Percentiles rank a stretch among this genome's conserved stretches.
These are phyloP conservation scores for Nyssa sinensis DNA, from an alignment of 148 eudicot species.

Conservation along the genomic window DNA sequence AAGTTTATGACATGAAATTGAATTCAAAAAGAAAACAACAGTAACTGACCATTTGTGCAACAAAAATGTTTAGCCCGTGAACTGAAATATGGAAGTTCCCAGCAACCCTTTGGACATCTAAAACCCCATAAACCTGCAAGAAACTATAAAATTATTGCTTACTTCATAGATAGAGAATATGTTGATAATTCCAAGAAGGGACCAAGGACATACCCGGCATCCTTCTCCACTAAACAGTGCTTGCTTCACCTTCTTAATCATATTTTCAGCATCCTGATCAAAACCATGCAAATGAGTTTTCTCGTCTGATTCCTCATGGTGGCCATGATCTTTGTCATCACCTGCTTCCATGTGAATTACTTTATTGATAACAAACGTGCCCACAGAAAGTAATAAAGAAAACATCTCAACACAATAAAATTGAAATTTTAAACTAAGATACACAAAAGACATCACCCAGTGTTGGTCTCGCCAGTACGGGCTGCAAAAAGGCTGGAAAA, in stretches of 20 bases:
- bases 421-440: not conserved
- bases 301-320: conserved; percentile 47
- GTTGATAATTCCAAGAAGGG: not conserved
- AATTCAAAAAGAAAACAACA: not conserved
- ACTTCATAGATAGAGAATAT: conserved; percentile 1
- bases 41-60: conserved; percentile 87
- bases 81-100: conserved; percentile 98
- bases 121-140: conserved; percentile 80
- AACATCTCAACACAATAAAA: not conserved
- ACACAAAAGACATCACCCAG: not conserved
- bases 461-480: not conserved
- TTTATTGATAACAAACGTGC: not conserved
- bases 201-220: conserved; percentile 65
- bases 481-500: not conserved
- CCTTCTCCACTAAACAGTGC: conserved; percentile 85
- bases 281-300: conserved; percentile 66
- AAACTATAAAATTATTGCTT: conserved; percentile 15
- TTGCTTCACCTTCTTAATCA: conserved; percentile 81
- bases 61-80: conserved; percentile 94
- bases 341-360: conserved; percentile 29
- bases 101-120: conserved; percentile 99
- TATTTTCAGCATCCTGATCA: conserved; percentile 82
- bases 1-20: not conserved
- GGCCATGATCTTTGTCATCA: conserved; percentile 54
- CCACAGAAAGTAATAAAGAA: not conserved